Conservation (phyloP, 202 grass and related monocot species). For the Zizania palustris region DNA sequence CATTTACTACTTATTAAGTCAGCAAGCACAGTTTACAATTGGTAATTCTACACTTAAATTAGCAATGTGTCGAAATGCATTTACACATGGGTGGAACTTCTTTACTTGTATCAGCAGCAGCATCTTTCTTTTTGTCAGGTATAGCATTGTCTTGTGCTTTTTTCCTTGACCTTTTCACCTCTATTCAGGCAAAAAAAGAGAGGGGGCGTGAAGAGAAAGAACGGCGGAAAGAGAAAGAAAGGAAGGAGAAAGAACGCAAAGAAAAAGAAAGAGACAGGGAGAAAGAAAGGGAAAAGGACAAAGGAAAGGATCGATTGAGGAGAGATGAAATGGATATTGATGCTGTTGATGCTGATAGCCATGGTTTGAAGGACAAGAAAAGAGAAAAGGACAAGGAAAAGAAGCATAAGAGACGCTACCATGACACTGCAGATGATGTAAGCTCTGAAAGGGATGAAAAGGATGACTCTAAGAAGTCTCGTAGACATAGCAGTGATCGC, state of each 20-base stretch:
- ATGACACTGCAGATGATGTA: conserved; percentile 60
- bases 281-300: conserved; percentile 79
- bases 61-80: not conserved
- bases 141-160: conserved; percentile 10
- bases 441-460: conserved; percentile 87
- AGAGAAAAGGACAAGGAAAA: conserved; percentile 92
- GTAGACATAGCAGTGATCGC: conserved; percentile 77
- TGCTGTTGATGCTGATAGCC: conserved; percentile 60
- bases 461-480: conserved; percentile 78
- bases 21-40: not conserved
- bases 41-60: not conserved
- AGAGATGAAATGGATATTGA: conserved; percentile 77
- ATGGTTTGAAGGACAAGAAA: conserved; percentile 80
- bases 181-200: conserved; percentile 50
- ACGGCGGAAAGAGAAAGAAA: conserved; percentile 53
- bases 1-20: not conserved
- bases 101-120: not conserved
- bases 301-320: conserved; percentile 66
- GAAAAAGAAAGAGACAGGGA: conserved; percentile 56
- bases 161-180: not conserved
- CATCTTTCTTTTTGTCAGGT: not conserved
- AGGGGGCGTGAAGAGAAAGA: conserved; percentile 56
- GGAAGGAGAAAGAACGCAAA: conserved; percentile 63
- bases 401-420: conserved; percentile 90
- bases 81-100: not conserved